These are phyloP conservation scores for Cladosporium sphaerospermum DNA, from an alignment of 2,329 filamentous ascomycete species.

Conservation along the genomic window DNA sequence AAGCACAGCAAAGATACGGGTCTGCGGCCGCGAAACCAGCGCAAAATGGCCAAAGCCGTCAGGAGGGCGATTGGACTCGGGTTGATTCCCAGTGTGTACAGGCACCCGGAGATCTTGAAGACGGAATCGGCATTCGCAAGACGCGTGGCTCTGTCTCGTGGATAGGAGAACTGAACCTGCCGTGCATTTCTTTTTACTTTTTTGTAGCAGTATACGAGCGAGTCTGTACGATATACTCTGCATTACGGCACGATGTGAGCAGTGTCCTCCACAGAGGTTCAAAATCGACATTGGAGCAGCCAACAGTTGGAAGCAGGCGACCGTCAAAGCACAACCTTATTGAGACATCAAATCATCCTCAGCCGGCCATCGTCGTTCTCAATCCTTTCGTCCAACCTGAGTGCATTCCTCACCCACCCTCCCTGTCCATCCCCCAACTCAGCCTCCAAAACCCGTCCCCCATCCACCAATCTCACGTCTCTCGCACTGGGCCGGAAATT, in stretches of 20 bases:
- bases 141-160: neutral
- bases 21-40: conserved; percentile 80
- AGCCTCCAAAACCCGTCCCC: conserved; percentile 29
- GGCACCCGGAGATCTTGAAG: conserved; percentile 71
- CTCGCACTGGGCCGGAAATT: conserved; percentile 33
- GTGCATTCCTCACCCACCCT: conserved; percentile 27
- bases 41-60: conserved; percentile 88
- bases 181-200: too few species aligned
- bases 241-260: too few species aligned
- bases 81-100: conserved; percentile 83
- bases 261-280: too few species aligned
- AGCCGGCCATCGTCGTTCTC: conserved; percentile 34
- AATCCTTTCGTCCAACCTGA: conserved; percentile 35
- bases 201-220: too few species aligned
- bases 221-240: too few species aligned
- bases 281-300: too few species aligned
- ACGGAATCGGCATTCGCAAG: neutral
- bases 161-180: too few species aligned
- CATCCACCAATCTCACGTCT: conserved; percentile 27
- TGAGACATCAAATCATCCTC: conserved; percentile 21
- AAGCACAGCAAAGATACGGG: conserved; percentile 69
- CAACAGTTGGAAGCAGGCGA: neutral
- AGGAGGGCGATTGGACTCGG: conserved; percentile 82
- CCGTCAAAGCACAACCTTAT: neutral
- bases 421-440: conserved; percentile 31